These are phyloP conservation scores for Candida insectorum DNA, from an alignment of 805 yeast species.

Conservation along the genomic window DNA sequence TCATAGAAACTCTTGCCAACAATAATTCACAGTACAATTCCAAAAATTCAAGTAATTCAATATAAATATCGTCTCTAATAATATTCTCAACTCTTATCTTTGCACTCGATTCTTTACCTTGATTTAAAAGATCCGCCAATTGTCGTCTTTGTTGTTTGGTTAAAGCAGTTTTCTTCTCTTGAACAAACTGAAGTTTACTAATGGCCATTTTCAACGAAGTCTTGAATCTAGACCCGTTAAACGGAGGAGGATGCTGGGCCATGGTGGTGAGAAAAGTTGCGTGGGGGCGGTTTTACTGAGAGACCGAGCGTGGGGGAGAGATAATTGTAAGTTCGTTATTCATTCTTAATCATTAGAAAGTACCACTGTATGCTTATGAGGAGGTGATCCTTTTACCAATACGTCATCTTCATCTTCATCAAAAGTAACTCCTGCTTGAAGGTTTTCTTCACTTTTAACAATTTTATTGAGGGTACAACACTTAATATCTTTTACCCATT, in stretches of 20 bases:
- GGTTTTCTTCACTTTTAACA: slow-evolving; percentile 16
- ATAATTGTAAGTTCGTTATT: too few species aligned
- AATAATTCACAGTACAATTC: slow-evolving; percentile 81
- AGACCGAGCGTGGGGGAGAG: too few species aligned
- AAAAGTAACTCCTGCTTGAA: slow-evolving; percentile 18
- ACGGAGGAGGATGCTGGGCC: slow-evolving; percentile 20
- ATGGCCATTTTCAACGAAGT: slow-evolving; percentile 63
- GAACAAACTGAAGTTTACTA: slow-evolving; percentile 64
- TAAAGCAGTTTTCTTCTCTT: slow-evolving; percentile 70
- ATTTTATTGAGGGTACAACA: slow-evolving; percentile 51
- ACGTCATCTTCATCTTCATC: slow-evolving; percentile 38
- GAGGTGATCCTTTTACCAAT: slow-evolving; percentile 33
- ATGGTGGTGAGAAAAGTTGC: too few species aligned
- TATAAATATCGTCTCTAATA: slow-evolving; percentile 75
- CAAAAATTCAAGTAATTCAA: slow-evolving; percentile 72
- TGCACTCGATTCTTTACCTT: slow-evolving; percentile 80
- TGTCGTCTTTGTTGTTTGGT: slow-evolving; percentile 71
- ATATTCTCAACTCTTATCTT: slow-evolving; percentile 79
- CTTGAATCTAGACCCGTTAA: slow-evolving; percentile 34
- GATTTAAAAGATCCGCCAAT: slow-evolving; percentile 65
- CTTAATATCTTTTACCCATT: slow-evolving; percentile 63
- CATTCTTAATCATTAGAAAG: slow-evolving; percentile 10
- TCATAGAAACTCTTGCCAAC: slow-evolving; percentile 66
- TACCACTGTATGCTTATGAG: slow-evolving; percentile 40
- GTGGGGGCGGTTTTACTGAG: too few species aligned